These are phyloP conservation scores for Exophiala dermatitidis DNA, from an alignment of 2,329 filamentous ascomycete species.

Conservation along the genomic window DNA sequence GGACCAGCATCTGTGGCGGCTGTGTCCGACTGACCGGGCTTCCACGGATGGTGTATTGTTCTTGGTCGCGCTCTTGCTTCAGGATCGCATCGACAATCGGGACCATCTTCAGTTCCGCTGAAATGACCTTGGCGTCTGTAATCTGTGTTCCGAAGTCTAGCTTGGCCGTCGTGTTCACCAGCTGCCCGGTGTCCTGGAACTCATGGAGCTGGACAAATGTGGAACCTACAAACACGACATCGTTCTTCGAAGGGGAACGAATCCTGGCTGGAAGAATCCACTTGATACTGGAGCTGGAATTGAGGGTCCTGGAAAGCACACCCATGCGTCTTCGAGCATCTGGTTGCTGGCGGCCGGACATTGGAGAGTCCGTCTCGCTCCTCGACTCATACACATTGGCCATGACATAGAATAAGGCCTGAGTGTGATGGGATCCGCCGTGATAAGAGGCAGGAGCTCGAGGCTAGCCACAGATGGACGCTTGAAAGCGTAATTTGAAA, in stretches of 20 bases:
- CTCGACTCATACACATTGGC: background rate
- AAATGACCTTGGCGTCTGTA: conserved; percentile 69
- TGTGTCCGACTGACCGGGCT: conserved; percentile 32
- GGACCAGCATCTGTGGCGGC: conserved; percentile 72
- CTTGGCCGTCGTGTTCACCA: conserved; percentile 70
- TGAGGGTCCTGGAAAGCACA: conserved; percentile 68
- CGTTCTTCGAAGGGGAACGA: conserved; percentile 61
- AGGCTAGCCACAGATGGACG: background rate
- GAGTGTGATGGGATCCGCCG: too few relatives aligned
- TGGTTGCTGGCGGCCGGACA: background rate
- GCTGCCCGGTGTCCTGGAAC: conserved; percentile 55
- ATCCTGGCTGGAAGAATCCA: conserved; percentile 75
- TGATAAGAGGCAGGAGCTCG: too few relatives aligned
- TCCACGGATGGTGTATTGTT: conserved; percentile 20
- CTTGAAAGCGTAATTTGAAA: background rate
- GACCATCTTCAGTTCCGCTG: conserved; percentile 43
- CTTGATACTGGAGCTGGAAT: conserved; percentile 67
- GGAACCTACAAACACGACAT: conserved; percentile 81
- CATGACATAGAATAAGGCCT: background rate
- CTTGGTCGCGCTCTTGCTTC: conserved; percentile 25
- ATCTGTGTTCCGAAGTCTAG: conserved; percentile 73
- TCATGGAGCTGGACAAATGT: conserved; percentile 75
- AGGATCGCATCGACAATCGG: conserved; percentile 25
- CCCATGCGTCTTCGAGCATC: conserved; percentile 42
- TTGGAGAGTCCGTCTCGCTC: background rate